phyloP scores from a whole-genome alignment of 495 filamentous ascomycete genomes.

The Filosporella fistucella region DNA sequence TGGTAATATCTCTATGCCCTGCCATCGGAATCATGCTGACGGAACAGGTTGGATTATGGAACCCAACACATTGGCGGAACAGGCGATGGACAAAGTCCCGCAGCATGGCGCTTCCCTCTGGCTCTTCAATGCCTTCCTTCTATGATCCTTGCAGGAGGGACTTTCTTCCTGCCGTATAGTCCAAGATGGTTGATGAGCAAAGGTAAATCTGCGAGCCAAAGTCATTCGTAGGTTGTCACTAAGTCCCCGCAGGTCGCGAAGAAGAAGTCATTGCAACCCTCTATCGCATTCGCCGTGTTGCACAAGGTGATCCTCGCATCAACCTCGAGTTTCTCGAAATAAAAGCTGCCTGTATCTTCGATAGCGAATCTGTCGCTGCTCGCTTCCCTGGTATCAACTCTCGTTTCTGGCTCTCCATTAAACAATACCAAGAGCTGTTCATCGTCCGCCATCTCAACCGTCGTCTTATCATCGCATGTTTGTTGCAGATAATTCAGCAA shows the following conservation, averaged over 20 bases:
- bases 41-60: slow-evolving; percentile 40
- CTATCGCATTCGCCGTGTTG: slow-evolving; percentile 9
- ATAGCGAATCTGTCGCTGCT: slow-evolving; percentile 11
- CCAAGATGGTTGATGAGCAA: slow-evolving; percentile 52
- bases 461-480: slow-evolving; percentile 46
- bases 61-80: slow-evolving; percentile 21
- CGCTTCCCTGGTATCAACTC: background rate
- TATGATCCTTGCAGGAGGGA: slow-evolving; percentile 27
- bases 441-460: slow-evolving; percentile 3
- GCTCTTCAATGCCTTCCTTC: slow-evolving; percentile 40
- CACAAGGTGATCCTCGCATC: slow-evolving; percentile 9
- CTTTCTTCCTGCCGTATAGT: slow-evolving; percentile 32
- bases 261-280: slow-evolving; percentile 10
- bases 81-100: slow-evolving; percentile 29
- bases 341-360: slow-evolving; percentile 14
- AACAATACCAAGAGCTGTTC: background rate
- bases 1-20: slow-evolving; percentile 38
- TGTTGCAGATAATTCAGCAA: slow-evolving; percentile 72
- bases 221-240: background rate
- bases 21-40: background rate
- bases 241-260: slow-evolving; percentile 4
- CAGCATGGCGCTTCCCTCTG: slow-evolving; percentile 41
- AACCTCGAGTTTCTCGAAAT: slow-evolving; percentile 14
- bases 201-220: background rate
- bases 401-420: background rate